These are phyloP conservation scores for Lippia alba DNA, from an alignment of 305 asterid genomes.

Conservation along the genomic window DNA sequence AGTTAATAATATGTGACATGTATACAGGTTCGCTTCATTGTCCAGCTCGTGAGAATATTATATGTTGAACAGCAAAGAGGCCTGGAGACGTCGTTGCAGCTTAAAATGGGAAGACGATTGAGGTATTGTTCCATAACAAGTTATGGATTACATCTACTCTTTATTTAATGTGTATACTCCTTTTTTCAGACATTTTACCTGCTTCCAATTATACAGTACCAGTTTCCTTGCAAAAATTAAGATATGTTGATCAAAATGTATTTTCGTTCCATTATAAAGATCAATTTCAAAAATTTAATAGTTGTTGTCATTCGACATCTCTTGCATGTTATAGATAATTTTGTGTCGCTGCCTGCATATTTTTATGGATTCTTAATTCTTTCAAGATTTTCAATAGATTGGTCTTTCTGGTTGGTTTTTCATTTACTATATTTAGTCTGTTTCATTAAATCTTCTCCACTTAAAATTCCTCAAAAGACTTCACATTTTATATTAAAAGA, in stretches of 20 bases:
- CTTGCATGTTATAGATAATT: too few species aligned
- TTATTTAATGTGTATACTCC: neutral
- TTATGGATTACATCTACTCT: neutral
- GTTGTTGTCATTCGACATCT: neutral
- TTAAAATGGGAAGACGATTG: constrained; percentile 91
- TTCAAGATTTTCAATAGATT: too few species aligned
- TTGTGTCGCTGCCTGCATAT: neutral
- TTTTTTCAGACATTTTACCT: neutral
- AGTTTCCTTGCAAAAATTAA: neutral
- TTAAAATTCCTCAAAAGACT: too few species aligned
- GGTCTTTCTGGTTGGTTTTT: neutral
- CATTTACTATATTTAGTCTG: too few species aligned
- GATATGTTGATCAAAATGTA: neutral
- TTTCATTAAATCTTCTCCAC: too few species aligned
- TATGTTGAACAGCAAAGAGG: constrained; percentile 92
- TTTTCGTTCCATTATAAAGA: neutral
- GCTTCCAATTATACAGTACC: neutral
- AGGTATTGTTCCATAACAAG: constrained; percentile 49
- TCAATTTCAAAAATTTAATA: neutral
- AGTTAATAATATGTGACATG: constrained; percentile 25
- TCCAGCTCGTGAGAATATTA: constrained; percentile 96
- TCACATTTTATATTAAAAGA: neutral
- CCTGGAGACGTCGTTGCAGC: constrained; percentile 89
- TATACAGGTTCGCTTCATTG: constrained; percentile 80
- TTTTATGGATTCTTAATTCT: too few species aligned